Evolutionary conservation across 1,284 basidiomycete genomes (phyloP).

Genomic region (Coniferiporia sulphurascens): DNA sequence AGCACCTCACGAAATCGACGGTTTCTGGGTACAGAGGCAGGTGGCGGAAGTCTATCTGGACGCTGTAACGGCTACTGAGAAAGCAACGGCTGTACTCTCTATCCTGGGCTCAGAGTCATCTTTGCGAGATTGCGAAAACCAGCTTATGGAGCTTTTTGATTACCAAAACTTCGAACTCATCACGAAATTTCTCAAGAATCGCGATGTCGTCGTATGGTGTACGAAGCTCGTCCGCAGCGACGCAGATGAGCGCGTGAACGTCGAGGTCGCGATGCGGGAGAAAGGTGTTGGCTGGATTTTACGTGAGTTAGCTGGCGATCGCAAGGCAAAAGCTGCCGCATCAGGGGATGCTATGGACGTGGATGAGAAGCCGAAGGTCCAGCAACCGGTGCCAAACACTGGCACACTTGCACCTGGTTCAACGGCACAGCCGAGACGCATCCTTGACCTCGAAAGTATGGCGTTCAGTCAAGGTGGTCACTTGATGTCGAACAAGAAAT

Average conservation of each 20-base stretch:
- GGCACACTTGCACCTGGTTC: slow-evolving; percentile 89
- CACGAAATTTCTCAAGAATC: slow-evolving; percentile 90
- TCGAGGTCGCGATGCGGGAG: slow-evolving; percentile 98
- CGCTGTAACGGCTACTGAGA: slow-evolving; percentile 90
- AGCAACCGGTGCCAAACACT: slow-evolving; percentile 69
- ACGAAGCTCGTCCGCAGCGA: slow-evolving; percentile 91
- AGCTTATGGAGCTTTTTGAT: slow-evolving; percentile 96
- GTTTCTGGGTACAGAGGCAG: slow-evolving; percentile 97
- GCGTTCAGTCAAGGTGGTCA: slow-evolving; percentile 95
- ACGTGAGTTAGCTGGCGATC: slow-evolving; percentile 78
- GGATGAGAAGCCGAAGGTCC: slow-evolving; percentile 46
- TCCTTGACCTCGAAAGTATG: slow-evolving; percentile 91
- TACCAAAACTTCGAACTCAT: slow-evolving; percentile 92
- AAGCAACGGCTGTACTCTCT: slow-evolving; percentile 81
- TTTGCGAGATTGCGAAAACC: slow-evolving; percentile 94
- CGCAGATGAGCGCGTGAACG: slow-evolving; percentile 87
- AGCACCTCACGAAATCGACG: slow-evolving; percentile 89
- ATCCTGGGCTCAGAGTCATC: slow-evolving; percentile 88
- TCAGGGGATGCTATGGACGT: slow-evolving; percentile 73
- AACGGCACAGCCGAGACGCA: slow-evolving; percentile 80
- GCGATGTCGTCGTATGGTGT: slow-evolving; percentile 97
- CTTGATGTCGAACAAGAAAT: slow-evolving; percentile 98
- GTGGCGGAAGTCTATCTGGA: slow-evolving; percentile 90
- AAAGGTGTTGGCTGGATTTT: slow-evolving; percentile 96
- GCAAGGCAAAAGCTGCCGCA: slow-evolving; percentile 48